phyloP scores from a whole-genome alignment of 2,329 filamentous ascomycete genomes.

The Leptodontidium sp. region DNA sequence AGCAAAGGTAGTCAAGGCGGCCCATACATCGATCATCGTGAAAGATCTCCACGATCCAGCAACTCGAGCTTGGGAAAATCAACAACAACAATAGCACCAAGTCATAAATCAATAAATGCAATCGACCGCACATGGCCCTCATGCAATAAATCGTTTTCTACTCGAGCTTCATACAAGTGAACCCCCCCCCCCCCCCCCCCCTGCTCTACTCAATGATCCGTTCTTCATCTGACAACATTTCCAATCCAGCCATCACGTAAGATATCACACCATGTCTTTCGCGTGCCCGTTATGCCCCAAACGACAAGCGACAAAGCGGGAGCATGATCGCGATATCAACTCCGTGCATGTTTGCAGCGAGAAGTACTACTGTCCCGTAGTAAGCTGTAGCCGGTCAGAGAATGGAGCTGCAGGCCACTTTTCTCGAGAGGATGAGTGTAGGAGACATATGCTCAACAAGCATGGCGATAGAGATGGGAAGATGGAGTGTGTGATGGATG shows the following conservation, averaged over 20 bases:
- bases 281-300: not conserved
- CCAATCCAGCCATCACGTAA: not conserved
- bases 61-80: not conserved
- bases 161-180: not conserved
- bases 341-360: not conserved
- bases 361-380: slow-evolving; percentile 1
- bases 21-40: too few species aligned
- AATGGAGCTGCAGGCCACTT: not conserved
- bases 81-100: not conserved
- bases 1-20: too few species aligned
- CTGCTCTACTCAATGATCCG: too few species aligned
- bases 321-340: not conserved
- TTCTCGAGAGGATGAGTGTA: not conserved
- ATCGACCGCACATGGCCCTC: not conserved
- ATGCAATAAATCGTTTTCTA: not conserved
- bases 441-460: not conserved
- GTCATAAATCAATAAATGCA: not conserved
- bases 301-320: not conserved
- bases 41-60: not conserved
- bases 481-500: slow-evolving; percentile 6
- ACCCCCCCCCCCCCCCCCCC: too few species aligned
- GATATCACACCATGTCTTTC: not conserved
- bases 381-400: not conserved
- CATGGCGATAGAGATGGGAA: not conserved
- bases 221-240: not conserved